Base-by-base conservation (phyloP, 768 basidiomycete species). In the Russula vinacea region DNA sequence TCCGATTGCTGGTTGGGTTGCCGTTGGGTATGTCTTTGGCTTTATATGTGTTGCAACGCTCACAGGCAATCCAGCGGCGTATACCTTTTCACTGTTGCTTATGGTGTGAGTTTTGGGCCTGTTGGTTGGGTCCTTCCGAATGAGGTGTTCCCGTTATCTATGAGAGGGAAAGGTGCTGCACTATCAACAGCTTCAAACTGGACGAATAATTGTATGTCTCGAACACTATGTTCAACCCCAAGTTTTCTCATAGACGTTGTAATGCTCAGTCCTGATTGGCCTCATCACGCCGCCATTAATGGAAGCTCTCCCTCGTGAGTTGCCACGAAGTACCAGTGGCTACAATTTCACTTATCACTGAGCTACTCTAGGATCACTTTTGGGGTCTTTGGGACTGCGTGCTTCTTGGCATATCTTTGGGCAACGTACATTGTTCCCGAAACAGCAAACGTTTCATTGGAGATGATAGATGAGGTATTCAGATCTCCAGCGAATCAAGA, bases 181-280 rank as follows among this genome's bases (percentile, higher is more conserved):
- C 70, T 95, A 24, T 86, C 90, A 22, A 93, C 92, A 2, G 88
- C 90, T 3, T 89, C 88, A n/a, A 90, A 90, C 68, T 93, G 91
- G 91, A 69, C 83, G 29, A 92, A 92, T 70, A 93, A 93, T 63
- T 93, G 76, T 76, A 58, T 45, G 75, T 68, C n/a, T 8, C 39
- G 14, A 24, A 13, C 7, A 9, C n/a, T 9, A n/a, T 39, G 16
- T 59, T 44, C 29, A 5, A n/a, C 40, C 22, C 24, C 14, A 33
- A 3, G 7, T 11, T 45, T 37, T 35, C 47, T 39, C 19, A 37
- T 17, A 11, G 7, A 8, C 26, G 13, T 47, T 42, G 37, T 32
- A 22, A 40, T 33, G 13, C 22, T 22, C 57, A 92, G 90, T 92
- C 70, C 73, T 91, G 57, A 85, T 92, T 60, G 91, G 91, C 0